Evolutionary conservation across 2,329 filamentous ascomycete genomes (phyloP).

Genomic region (Scytalidium lignicola): DNA sequence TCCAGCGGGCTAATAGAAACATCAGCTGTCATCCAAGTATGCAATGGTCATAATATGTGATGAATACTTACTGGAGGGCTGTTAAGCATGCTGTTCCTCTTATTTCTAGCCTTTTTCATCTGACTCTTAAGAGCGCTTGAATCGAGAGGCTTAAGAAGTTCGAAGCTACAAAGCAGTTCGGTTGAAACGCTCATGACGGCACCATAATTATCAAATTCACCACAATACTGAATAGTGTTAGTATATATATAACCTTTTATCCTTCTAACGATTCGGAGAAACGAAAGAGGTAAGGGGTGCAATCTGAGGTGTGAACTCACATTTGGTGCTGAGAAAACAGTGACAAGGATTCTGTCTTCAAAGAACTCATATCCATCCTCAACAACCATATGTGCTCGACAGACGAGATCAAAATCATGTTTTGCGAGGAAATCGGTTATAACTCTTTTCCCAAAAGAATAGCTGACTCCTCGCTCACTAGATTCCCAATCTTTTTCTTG

Average conservation of each 20-base stretch:
- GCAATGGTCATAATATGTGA: background rate
- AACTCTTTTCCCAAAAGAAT: conserved; percentile 97
- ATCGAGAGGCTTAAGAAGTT: conserved; percentile 92
- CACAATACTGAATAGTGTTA: conserved; percentile 67
- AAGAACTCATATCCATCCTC: conserved; percentile 99
- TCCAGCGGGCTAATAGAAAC: background rate
- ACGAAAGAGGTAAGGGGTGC: background rate
- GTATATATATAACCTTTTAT: background rate
- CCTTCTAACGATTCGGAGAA: background rate
- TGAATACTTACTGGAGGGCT: conserved; percentile 60
- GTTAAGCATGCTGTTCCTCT: conserved; percentile 91
- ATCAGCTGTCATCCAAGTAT: background rate
- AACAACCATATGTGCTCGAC: conserved; percentile 97
- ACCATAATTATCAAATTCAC: conserved; percentile 98
- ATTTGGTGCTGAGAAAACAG: conserved; percentile 95
- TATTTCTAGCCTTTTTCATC: conserved; percentile 96
- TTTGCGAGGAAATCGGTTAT: conserved; percentile 92
- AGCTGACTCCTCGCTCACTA: conserved; percentile 94
- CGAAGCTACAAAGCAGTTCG: conserved; percentile 93
- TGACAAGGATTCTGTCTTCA: conserved; percentile 88
- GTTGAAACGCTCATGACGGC: conserved; percentile 97
- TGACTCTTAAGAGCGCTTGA: conserved; percentile 95
- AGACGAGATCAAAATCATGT: conserved; percentile 96
- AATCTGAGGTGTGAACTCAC: conserved; percentile 51
- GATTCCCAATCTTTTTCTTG: conserved; percentile 98